These are phyloP conservation scores for Phoma herbarum DNA, from an alignment of 2,329 filamentous ascomycete species.

Conservation along the genomic window DNA sequence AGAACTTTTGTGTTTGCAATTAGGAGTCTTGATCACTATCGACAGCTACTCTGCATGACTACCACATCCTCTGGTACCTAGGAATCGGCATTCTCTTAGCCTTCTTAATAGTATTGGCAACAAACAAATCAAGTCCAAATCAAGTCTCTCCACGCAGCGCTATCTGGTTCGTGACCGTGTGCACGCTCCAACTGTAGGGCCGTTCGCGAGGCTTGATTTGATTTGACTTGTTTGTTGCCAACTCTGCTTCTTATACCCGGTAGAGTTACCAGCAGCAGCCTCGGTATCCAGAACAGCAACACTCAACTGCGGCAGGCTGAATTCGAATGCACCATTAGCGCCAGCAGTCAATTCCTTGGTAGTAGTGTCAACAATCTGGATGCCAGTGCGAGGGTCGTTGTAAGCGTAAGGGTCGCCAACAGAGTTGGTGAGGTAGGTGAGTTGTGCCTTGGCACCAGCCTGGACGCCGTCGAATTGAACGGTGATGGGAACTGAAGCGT, in stretches of 20 bases:
- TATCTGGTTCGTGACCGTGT: too few species aligned
- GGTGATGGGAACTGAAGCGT: conserved; percentile 30
- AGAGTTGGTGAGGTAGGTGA: conserved; percentile 57
- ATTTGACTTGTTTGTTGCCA: too few species aligned
- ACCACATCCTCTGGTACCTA: conserved; percentile 18
- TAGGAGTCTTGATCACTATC: neutral
- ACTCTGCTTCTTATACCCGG: conserved; percentile 19
- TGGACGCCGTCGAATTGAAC: conserved; percentile 43
- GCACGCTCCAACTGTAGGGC: too few species aligned
- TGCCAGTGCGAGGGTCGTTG: conserved; percentile 58
- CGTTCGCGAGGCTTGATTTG: too few species aligned
- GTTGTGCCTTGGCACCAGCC: conserved; percentile 36
- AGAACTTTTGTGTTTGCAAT: neutral
- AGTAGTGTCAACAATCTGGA: conserved; percentile 50
- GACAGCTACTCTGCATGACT: neutral
- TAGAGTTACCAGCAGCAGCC: conserved; percentile 9
- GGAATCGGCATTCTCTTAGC: conserved; percentile 17
- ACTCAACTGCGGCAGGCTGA: conserved; percentile 63
- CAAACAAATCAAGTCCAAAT: too few species aligned
- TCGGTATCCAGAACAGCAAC: conserved; percentile 63
- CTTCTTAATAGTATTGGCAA: too few species aligned
- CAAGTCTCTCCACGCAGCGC: too few species aligned
- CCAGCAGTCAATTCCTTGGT: conserved; percentile 40
- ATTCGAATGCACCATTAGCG: conserved; percentile 60
- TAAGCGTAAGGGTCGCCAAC: conserved; percentile 50